Conservation (phyloP, 2,329 filamentous ascomycete genomes). For the Didymellaceae sp. region DNA sequence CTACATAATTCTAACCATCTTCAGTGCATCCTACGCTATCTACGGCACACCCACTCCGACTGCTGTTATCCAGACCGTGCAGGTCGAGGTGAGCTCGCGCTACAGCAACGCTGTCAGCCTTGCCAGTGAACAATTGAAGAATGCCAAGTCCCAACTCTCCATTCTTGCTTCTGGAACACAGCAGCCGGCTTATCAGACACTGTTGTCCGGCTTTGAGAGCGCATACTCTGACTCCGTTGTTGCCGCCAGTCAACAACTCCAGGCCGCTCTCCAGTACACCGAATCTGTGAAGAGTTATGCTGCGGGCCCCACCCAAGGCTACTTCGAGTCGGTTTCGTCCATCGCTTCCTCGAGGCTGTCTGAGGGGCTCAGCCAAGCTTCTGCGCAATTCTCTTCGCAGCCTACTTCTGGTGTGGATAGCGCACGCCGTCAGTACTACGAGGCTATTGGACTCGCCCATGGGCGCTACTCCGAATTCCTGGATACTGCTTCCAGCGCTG, state of each 20-base stretch:
- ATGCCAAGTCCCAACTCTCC: slow-evolving; percentile 71
- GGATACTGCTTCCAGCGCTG: slow-evolving; percentile 71
- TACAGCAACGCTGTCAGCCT: slow-evolving; percentile 70
- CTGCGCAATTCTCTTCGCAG: slow-evolving; percentile 72
- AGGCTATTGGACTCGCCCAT: slow-evolving; percentile 78
- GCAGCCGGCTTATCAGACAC: slow-evolving; percentile 71
- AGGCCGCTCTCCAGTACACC: slow-evolving; percentile 59
- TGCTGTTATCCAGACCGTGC: slow-evolving; percentile 52
- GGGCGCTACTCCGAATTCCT: slow-evolving; percentile 80
- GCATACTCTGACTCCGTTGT: slow-evolving; percentile 71
- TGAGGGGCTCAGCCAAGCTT: slow-evolving; percentile 73
- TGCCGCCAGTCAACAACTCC: slow-evolving; percentile 66
- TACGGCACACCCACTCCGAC: slow-evolving; percentile 59
- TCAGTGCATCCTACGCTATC: slow-evolving; percentile 61
- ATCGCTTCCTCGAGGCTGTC: slow-evolving; percentile 73
- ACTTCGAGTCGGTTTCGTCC: slow-evolving; percentile 65
- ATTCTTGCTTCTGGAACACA: slow-evolving; percentile 72
- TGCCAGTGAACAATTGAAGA: slow-evolving; percentile 70
- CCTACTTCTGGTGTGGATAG: slow-evolving; percentile 64
- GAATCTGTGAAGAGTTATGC: slow-evolving; percentile 49
- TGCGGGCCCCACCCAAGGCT: slow-evolving; percentile 54
- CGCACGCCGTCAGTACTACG: slow-evolving; percentile 74
- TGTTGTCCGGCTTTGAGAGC: slow-evolving; percentile 71
- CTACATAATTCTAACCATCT: slow-evolving; percentile 21
- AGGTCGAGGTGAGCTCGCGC: slow-evolving; percentile 57